These are phyloP conservation scores for Hirsutella thompsonii DNA, from an alignment of 2,329 filamentous ascomycete species.

Conservation along the genomic window DNA sequence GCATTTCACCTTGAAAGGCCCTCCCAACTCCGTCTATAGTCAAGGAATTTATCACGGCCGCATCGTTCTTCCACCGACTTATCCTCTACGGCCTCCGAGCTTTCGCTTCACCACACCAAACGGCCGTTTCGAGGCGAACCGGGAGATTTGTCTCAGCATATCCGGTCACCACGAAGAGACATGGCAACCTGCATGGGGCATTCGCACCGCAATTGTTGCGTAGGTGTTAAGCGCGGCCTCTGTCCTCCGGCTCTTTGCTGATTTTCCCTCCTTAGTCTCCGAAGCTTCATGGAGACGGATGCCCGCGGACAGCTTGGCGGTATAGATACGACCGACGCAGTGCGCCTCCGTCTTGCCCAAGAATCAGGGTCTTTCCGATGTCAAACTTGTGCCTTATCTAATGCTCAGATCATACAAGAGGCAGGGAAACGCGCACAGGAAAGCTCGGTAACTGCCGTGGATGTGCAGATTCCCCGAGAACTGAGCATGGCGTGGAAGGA, in stretches of 20 bases:
- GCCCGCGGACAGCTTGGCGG: slow-evolving; percentile 82
- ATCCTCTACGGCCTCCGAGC: slow-evolving; percentile 83
- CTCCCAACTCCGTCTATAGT: slow-evolving; percentile 67
- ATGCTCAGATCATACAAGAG: slow-evolving; percentile 62
- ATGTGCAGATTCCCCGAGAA: slow-evolving; percentile 39
- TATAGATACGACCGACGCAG: slow-evolving; percentile 58
- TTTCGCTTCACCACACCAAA: slow-evolving; percentile 91
- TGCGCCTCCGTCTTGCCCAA: slow-evolving; percentile 55
- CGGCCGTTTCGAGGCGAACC: slow-evolving; percentile 88
- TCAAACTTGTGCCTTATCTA: slow-evolving; percentile 53
- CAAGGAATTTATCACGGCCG: slow-evolving; percentile 88
- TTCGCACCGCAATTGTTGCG: slow-evolving; percentile 72
- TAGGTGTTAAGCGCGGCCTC: too few species aligned
- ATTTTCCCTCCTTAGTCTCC: slow-evolving; percentile 30
- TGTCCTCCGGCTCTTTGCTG: too few species aligned
- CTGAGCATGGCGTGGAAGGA: slow-evolving; percentile 60
- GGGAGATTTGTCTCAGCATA: slow-evolving; percentile 92
- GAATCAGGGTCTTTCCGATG: slow-evolving; percentile 59
- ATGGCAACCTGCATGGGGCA: slow-evolving; percentile 97
- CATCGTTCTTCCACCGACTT: slow-evolving; percentile 78
- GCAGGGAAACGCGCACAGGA: slow-evolving; percentile 44
- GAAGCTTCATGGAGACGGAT: slow-evolving; percentile 89
- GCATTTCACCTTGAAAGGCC: slow-evolving; percentile 95
- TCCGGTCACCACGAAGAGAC: slow-evolving; percentile 94
- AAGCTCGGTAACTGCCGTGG: slow-evolving; percentile 16